Evolutionary conservation across 1,284 basidiomycete species (phyloP).

Genomic region (Stygiomarasmius scandens): DNA sequence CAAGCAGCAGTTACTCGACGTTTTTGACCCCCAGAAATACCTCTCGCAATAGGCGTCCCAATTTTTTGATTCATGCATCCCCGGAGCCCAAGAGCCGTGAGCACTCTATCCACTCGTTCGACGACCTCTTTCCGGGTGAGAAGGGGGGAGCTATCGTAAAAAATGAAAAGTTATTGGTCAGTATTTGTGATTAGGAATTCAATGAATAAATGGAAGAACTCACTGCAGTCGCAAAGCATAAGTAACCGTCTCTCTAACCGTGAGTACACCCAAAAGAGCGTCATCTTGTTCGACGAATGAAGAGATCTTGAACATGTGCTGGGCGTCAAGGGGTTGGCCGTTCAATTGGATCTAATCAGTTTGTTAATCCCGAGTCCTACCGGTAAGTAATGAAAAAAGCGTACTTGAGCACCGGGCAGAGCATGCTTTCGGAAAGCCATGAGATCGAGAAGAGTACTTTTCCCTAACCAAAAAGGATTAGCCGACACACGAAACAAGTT

Average conservation of each 20-base stretch:
- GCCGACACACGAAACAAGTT: conserved; percentile 37
- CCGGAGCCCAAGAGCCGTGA: conserved; percentile 57
- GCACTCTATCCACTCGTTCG: conserved; percentile 55
- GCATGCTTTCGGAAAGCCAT: conserved; percentile 41
- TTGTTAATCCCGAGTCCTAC: too few relatives aligned
- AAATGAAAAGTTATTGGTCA: too few relatives aligned
- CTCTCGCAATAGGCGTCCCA: conserved; percentile 58
- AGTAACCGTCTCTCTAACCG: conserved; percentile 63
- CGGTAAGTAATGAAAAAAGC: conserved; percentile 14
- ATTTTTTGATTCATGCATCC: conserved; percentile 60
- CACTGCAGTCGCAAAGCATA: conserved; percentile 61
- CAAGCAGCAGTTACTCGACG: conserved; percentile 67
- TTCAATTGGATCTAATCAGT: not conserved
- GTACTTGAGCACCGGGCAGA: conserved; percentile 32
- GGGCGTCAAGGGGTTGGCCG: not conserved
- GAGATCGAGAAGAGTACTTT: conserved; percentile 44
- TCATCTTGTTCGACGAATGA: conserved; percentile 68
- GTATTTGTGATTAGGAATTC: not conserved
- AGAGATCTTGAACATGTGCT: conserved; percentile 38
- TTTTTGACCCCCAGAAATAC: conserved; percentile 67
- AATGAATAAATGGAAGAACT: conserved; percentile 17
- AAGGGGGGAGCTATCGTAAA: conserved; percentile 45
- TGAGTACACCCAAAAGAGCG: conserved; percentile 60
- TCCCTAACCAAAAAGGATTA: conserved; percentile 27
- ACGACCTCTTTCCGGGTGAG: conserved; percentile 42